A percentile compares a stretch with the other conserved stretches of the same genome.
Conservation (phyloP, 2,329 filamentous ascomycete species). For the Cordyceps fumosorosea region DNA sequence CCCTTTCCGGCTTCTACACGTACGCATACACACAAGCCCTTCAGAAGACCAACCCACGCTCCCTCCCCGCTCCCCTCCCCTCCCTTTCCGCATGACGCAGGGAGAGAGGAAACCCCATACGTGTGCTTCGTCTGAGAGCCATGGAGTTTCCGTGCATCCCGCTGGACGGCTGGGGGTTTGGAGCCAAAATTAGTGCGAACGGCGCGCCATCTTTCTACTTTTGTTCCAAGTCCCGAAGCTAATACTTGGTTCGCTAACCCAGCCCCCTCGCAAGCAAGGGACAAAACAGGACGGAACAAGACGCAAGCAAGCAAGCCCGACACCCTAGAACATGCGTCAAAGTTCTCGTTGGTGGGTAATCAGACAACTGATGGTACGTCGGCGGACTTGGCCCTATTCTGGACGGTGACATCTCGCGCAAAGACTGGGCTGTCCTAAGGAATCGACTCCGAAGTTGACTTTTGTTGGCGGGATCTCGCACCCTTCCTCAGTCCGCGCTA, state of each 20-base stretch:
- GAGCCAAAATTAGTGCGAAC: not conserved
- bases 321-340: not conserved
- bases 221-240: not conserved
- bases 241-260: not conserved
- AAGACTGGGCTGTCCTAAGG: not conserved
- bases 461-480: not conserved
- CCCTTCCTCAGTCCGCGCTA: not conserved
- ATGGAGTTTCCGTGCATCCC: not conserved
- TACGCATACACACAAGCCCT: too few relatives aligned
- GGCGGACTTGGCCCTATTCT: not conserved
- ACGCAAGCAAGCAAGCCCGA: not conserved
- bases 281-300: not conserved
- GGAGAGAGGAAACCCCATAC: not conserved
- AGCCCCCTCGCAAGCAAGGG: not conserved
- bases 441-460: not conserved
- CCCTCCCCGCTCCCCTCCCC: not conserved
- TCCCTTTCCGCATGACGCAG: not conserved
- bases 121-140: not conserved
- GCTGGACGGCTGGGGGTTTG: not conserved
- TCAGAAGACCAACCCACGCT: too few relatives aligned
- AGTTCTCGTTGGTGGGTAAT: not conserved
- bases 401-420: too few relatives aligned
- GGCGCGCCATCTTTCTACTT: not conserved
- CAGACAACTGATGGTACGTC: not conserved
- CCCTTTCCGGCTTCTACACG: too few relatives aligned